Conservation (phyloP, 176 grass and related monocot genomes). For the Phoenix roebelenii region DNA sequence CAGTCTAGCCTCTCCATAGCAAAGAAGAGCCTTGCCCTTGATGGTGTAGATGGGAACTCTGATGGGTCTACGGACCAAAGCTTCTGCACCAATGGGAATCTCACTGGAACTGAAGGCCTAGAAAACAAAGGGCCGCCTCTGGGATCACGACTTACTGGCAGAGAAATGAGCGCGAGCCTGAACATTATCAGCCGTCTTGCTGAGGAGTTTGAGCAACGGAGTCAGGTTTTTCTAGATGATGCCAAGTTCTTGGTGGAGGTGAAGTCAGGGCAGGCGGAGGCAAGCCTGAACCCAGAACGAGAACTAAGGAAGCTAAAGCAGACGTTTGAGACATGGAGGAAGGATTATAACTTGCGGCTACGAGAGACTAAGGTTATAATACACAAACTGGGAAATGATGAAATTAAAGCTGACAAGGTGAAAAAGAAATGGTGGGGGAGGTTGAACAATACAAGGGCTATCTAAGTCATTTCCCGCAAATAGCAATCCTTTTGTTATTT, state of each 20-base stretch:
- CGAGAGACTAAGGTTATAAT: slow-evolving; percentile 73
- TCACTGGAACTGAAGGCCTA: slow-evolving; percentile 5
- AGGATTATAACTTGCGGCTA: slow-evolving; percentile 60
- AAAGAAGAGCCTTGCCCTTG: slow-evolving; percentile 77
- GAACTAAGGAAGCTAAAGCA: slow-evolving; percentile 72
- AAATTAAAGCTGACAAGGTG: slow-evolving; percentile 39
- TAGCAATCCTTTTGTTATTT: too few species aligned
- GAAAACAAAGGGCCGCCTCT: slow-evolving; percentile 37
- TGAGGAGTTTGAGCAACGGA: slow-evolving; percentile 77
- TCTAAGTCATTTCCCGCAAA: slow-evolving; percentile 18
- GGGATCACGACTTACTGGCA: slow-evolving; percentile 22
- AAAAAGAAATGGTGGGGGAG: slow-evolving; percentile 84
- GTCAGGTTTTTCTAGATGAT: slow-evolving; percentile 73
- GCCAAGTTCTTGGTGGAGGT: slow-evolving; percentile 87
- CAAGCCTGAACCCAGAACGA: slow-evolving; percentile 76
- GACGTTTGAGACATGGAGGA: slow-evolving; percentile 77
- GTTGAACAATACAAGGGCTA: slow-evolving; percentile 61
- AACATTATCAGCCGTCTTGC: slow-evolving; percentile 45
- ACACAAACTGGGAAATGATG: slow-evolving; percentile 57
- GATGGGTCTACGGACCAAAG: slow-evolving; percentile 75
- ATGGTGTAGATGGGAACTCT: slow-evolving; percentile 50
- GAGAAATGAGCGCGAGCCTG: slow-evolving; percentile 51
- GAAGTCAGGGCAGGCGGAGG: slow-evolving; percentile 68
- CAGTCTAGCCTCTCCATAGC: slow-evolving; percentile 79
- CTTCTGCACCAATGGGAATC: slow-evolving; percentile 46